Evolutionary conservation across 2,329 filamentous ascomycete species (phyloP).

Genomic region (Scytalidium lignicola): DNA sequence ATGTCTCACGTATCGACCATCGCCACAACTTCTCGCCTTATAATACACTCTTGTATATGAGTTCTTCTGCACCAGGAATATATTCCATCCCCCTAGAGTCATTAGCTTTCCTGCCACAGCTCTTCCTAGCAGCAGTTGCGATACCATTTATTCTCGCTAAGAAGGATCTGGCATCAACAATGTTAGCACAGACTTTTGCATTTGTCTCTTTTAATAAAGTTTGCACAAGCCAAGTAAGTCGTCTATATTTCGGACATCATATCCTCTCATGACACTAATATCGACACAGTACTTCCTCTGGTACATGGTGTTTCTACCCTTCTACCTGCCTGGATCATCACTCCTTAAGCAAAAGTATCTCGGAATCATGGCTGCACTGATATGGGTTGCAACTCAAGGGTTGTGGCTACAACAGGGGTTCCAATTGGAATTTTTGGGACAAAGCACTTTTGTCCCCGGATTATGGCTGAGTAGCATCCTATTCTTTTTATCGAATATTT

Average conservation of each 20-base stretch:
- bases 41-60: constrained; percentile 84
- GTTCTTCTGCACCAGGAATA: constrained; percentile 55
- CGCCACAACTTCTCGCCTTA: constrained; percentile 98
- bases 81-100: constrained; percentile 56
- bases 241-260: background rate
- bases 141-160: constrained; percentile 76
- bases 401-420: constrained; percentile 73
- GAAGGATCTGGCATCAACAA: constrained; percentile 72
- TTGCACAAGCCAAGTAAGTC: constrained; percentile 85
- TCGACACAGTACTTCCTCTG: constrained; percentile 82
- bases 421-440: constrained; percentile 71
- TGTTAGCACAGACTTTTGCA: constrained; percentile 93
- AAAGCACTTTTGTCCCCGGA: constrained; percentile 79
- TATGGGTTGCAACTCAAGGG: constrained; percentile 76
- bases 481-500: constrained; percentile 84
- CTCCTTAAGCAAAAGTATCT: constrained; percentile 55
- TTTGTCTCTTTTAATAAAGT: constrained; percentile 99
- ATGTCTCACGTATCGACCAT: constrained; percentile 89
- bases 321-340: constrained; percentile 79
- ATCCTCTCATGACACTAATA: constrained; percentile 1
- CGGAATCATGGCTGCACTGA: constrained; percentile 58
- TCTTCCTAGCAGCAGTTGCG: constrained; percentile 71
- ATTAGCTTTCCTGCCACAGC: constrained; percentile 82
- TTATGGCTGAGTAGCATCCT: constrained; percentile 69
- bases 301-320: constrained; percentile 91